Evolutionary conservation across 2,329 filamentous ascomycete species (phyloP), one percentile per base, ranked within the genome.

Genomic region (Metarhizium anisopliae): DNA sequence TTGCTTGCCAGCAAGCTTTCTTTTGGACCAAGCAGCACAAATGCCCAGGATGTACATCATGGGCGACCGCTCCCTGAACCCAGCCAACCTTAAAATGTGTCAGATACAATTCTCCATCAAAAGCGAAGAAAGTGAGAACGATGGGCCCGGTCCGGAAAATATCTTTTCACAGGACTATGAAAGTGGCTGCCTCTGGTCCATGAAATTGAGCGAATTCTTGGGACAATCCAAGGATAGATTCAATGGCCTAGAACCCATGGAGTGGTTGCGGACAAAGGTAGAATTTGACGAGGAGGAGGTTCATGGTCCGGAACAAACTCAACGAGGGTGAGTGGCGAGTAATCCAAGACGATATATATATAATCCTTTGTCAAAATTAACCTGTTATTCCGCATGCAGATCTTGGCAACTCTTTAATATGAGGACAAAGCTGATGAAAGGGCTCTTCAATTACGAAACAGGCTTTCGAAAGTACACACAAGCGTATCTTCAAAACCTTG

Each of bases 361-460:
- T 11, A 30, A 29, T 49, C 32, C 32, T 35, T 2, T 1, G 7
- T 13, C 25, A 6, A 52, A 25, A 25, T 51, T 51, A 13, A 56
- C 38, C 29, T 4, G 16, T 25, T 38, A 29, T 6, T 25, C 10
- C 3, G 40, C 54, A 80, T 5, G 40, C 54, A 80, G 79, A 6
- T 75, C 77, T 6, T 84, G 81, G 81, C 72, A 76, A 56, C 78
- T 77, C 62, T 91, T 90, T 68, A 87, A 88, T 60, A 77, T 79
- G 51, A 77, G 84, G 4, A 89, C 86, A 3, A 77, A 84, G 52
- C 85, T 86, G 72, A 87, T 89, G 78, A 89, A 89, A 64, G 86
- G 86, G 0, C 72, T 89, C 0, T 79, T 88, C 62, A 86, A 85
- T 64, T 88, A 88, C 61, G 78, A 83, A 64, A 75, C 73, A 3